Evolutionary conservation across 1,284 basidiomycete genomes (phyloP).

Genomic region (Boletus albobrunnescens): DNA sequence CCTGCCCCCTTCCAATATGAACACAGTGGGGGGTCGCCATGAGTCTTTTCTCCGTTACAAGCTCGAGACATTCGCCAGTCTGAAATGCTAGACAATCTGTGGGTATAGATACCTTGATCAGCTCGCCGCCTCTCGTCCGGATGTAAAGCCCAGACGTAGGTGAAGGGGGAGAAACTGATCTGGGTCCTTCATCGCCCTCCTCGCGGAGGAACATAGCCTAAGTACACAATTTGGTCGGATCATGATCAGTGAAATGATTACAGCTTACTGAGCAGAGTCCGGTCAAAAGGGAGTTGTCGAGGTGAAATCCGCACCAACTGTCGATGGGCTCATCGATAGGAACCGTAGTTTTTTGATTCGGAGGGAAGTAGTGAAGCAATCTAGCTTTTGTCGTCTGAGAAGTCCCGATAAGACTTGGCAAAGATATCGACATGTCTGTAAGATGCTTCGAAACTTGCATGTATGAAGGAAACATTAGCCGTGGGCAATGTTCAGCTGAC

Average conservation of each 20-base stretch:
- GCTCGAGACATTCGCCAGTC: constrained; percentile 87
- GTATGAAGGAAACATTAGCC: constrained; percentile 2
- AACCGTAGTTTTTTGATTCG: constrained; percentile 39
- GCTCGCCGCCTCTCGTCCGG: constrained; percentile 68
- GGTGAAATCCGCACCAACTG: constrained; percentile 79
- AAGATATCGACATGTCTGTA: constrained; percentile 58
- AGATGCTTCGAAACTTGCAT: constrained; percentile 57
- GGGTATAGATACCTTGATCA: constrained; percentile 83
- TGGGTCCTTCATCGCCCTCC: constrained; percentile 39
- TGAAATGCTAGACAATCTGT: constrained; percentile 82
- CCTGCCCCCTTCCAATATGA: constrained; percentile 53
- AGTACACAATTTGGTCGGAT: neutral
- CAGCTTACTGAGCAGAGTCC: constrained; percentile 76
- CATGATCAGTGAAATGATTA: neutral
- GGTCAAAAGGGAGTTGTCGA: constrained; percentile 85
- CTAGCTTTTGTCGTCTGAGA: constrained; percentile 80
- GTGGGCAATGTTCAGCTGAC: neutral
- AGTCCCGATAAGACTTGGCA: constrained; percentile 57
- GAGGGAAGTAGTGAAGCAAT: constrained; percentile 88
- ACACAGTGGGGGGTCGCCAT: constrained; percentile 92
- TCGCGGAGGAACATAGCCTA: constrained; percentile 78
- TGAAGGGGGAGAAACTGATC: constrained; percentile 62
- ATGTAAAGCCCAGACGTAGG: constrained; percentile 84
- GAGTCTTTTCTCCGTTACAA: constrained; percentile 73
- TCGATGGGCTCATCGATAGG: constrained; percentile 60